A percentile compares a stretch with the other conserved stretches of the same genome.
phyloP scores from a whole-genome alignment of 306 rosid species.

The Inga oerstediana region DNA sequence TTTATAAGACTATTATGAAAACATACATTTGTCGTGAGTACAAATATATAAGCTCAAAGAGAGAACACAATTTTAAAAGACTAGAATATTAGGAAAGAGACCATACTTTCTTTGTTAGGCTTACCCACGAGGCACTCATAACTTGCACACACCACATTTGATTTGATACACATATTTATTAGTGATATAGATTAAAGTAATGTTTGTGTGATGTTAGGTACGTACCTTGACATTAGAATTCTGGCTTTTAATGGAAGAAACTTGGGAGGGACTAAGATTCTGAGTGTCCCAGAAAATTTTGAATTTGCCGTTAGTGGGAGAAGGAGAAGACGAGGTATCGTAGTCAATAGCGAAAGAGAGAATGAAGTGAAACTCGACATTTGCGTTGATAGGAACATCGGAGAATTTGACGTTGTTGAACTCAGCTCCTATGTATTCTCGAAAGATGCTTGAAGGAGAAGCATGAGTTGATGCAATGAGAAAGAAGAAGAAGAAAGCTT shows the following conservation, averaged over 20 bases:
- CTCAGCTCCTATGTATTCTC: conserved; percentile 87
- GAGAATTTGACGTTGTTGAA: conserved; percentile 64
- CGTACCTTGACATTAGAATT: conserved; percentile 65
- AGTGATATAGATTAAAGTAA: neutral
- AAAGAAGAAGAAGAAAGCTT: conserved; percentile 28
- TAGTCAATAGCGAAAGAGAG: conserved; percentile 81
- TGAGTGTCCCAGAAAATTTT: conserved; percentile 66
- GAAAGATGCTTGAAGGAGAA: conserved; percentile 49
- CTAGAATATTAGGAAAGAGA: too few relatives aligned
- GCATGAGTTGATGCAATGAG: conserved; percentile 25
- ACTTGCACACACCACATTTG: neutral
- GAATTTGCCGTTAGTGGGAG: conserved; percentile 73
- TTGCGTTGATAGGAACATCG: conserved; percentile 66
- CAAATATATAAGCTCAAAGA: too few relatives aligned
- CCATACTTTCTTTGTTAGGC: too few relatives aligned
- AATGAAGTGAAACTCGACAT: conserved; percentile 72
- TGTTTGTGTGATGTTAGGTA: neutral
- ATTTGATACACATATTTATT: neutral
- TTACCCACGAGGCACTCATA: too few relatives aligned
- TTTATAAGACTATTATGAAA: too few relatives aligned
- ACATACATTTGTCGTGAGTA: too few relatives aligned
- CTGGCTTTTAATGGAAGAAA: conserved; percentile 52
- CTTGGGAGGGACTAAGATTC: conserved; percentile 72
- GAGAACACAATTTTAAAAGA: too few relatives aligned
- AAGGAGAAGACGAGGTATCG: conserved; percentile 55